Conservation (phyloP, 768 basidiomycete species). For the Boletus insuetus region DNA sequence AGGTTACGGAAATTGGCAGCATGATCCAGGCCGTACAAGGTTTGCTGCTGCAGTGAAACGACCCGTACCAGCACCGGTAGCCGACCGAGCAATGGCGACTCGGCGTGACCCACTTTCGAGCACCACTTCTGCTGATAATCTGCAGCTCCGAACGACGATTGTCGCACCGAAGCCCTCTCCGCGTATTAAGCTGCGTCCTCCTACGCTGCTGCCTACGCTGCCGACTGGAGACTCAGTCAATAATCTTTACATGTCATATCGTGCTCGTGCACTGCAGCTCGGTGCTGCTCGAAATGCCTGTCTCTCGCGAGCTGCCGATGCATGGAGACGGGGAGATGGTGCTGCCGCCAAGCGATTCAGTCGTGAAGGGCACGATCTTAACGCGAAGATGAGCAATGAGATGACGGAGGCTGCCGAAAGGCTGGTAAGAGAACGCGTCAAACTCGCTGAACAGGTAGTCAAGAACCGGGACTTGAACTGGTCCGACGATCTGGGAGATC, state of each 20-base stretch:
- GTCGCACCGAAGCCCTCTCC: conserved; percentile 81
- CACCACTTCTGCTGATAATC: conserved; percentile 48
- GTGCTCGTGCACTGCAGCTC: conserved; percentile 83
- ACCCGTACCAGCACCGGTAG: conserved; percentile 28
- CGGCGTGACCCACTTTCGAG: conserved; percentile 58
- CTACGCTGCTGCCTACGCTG: conserved; percentile 83
- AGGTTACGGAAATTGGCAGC: conserved; percentile 42
- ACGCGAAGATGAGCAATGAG: conserved; percentile 86
- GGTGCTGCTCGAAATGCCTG: conserved; percentile 94
- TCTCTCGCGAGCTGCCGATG: conserved; percentile 91
- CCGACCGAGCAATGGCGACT: conserved; percentile 42
- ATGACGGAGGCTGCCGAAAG: conserved; percentile 81
- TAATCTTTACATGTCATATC: conserved; percentile 83
- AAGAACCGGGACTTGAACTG: conserved; percentile 64
- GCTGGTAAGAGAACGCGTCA: conserved; percentile 80
- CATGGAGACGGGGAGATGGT: conserved; percentile 94
- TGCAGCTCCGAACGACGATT: conserved; percentile 65
- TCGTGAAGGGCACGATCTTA: conserved; percentile 90
- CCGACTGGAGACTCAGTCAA: conserved; percentile 81
- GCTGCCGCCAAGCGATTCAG: conserved; percentile 94
- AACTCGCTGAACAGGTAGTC: conserved; percentile 73
- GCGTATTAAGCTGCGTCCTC: conserved; percentile 79
- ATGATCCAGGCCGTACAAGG: conserved; percentile 85
- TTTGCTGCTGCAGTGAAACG: conserved; percentile 93
- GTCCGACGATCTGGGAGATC: conserved; percentile 84